phyloP scores from a whole-genome alignment of 2,329 filamentous ascomycete genomes.

The Botrytis fragariae region DNA sequence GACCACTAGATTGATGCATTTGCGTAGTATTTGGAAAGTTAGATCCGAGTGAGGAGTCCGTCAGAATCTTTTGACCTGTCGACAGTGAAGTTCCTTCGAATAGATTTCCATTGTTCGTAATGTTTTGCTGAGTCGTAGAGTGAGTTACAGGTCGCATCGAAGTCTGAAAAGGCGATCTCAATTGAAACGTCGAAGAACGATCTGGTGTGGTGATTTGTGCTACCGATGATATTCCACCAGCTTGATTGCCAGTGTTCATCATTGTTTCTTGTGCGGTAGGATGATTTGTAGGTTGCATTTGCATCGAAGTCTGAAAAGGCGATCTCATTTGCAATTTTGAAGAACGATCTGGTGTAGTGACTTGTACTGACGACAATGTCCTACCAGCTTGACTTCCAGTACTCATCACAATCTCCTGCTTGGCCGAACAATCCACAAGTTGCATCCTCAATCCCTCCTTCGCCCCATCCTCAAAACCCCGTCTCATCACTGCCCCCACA shows the following conservation, averaged over 20 bases:
- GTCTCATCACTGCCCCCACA: background rate
- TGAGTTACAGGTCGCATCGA: background rate
- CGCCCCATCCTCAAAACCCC: background rate
- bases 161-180: background rate
- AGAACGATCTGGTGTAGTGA: too few relatives aligned
- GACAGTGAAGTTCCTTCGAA: background rate
- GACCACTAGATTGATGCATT: background rate
- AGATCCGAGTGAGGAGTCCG: background rate
- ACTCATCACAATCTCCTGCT: background rate
- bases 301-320: too few relatives aligned
- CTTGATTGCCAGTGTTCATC: background rate
- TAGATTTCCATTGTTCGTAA: background rate
- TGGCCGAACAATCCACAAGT: rapidly evolving
- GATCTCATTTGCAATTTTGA: too few relatives aligned
- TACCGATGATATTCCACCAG: background rate
- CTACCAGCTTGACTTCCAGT: background rate
- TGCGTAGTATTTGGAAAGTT: background rate
- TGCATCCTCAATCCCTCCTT: background rate
- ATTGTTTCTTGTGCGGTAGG: background rate
- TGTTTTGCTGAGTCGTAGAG: background rate
- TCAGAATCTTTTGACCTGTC: background rate
- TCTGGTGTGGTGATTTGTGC: background rate
- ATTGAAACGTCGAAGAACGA: background rate
- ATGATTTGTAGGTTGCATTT: background rate
- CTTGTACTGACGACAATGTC: too few relatives aligned